Evolutionary conservation across 2,329 filamentous ascomycete genomes (phyloP), one percentile per base, ranked within the genome.

Genomic region (Cryphonectria naterciae): DNA sequence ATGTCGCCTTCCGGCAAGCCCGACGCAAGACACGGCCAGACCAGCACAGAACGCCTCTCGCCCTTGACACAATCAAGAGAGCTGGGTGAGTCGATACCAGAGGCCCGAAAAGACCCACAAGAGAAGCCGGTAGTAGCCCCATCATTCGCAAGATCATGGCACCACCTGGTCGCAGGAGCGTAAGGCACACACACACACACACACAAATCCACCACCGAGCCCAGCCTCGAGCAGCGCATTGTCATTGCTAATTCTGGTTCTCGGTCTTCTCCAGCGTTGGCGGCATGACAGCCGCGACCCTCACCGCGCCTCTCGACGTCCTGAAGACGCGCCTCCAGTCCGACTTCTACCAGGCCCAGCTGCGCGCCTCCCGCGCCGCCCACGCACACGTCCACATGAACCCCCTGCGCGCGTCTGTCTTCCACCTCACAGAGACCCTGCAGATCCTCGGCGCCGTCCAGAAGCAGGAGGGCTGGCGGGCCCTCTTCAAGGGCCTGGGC

Each of bases 301-400:
- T 98, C n/a, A 98, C 95, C 1, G 94, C 94, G 11, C 95, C 95
- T 32, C 91, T 98, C 72, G 95, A 98, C 78, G 95, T 98, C 43
- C 87, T 98, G 66, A 97, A 97, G 81, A 98, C 95, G 15, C 90
- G 95, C 49, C 86, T 98, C 3, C 95, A 98, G 80, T 97, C 94
- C 77, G 95, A 97, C 78, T 97, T 97, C 80, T 98, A 98, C 85
- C 93, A 97, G 80, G 86, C 90, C 11, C 93, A 97, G 81, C 87
- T 97, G 62, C 87, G 87, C 41, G 88, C 91, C 22, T 87, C 89
- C 11, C 88, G 92, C 65, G 83, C 88, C n/a, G 87, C 89, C 78
- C 78, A 87, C 81, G 74, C 88, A 77, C 77, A 87, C 81, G 76
- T 84, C 80, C 73, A 88, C 73, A 85, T 93, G 75, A 89, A 90